Evolutionary conservation across 148 eudicot genomes (phyloP).

Genomic region (Vaccinium corymbosum): DNA sequence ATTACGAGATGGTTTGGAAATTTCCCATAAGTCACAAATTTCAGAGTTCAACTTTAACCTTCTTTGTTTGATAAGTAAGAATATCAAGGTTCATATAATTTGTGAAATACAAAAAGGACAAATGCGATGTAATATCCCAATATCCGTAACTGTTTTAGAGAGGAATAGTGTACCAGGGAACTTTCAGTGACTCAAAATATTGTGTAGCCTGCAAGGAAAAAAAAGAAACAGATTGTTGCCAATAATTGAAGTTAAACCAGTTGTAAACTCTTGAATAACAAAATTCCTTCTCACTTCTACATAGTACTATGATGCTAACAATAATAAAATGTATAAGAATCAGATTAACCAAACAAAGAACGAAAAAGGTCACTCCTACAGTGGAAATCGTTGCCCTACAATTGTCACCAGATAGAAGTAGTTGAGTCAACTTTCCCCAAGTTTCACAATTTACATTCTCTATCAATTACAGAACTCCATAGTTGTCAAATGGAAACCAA

Average conservation of each 20-base stretch:
- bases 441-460: neutral
- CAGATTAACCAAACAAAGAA: neutral
- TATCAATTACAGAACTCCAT: neutral
- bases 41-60: neutral
- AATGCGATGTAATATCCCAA: neutral
- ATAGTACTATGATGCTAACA: neutral
- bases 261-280: neutral
- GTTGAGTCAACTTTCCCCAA: neutral
- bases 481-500: neutral
- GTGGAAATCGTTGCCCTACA: neutral
- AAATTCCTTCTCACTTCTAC: neutral
- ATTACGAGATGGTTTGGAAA: neutral
- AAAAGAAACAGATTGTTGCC: neutral
- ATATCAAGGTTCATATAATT: neutral
- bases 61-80: neutral
- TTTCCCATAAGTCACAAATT: neutral
- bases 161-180: conserved; percentile 41
- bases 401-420: neutral
- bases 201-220: conserved; percentile 34
- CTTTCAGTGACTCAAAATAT: conserved; percentile 22
- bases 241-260: neutral
- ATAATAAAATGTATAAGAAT: neutral
- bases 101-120: neutral
- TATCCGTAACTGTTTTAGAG: conserved; percentile 7
- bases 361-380: neutral